These are phyloP conservation scores for Tricholoma saponaceum DNA, from an alignment of 768 basidiomycete species.

Conservation along the genomic window DNA sequence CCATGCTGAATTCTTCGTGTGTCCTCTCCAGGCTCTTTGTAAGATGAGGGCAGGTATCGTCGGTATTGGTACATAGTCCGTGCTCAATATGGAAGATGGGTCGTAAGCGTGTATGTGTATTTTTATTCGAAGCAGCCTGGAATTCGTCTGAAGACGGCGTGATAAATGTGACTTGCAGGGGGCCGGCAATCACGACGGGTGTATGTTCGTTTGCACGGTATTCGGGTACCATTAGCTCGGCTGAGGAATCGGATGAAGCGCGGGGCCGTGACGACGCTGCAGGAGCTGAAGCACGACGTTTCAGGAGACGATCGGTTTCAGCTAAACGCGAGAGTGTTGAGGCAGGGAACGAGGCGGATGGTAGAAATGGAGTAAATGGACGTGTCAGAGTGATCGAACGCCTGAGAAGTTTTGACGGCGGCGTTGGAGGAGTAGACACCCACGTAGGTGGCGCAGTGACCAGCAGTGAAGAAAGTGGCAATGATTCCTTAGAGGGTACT, in stretches of 20 bases:
- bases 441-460: constrained; percentile 42
- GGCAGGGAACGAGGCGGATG: constrained; percentile 46
- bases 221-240: neutral
- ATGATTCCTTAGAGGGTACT: constrained; percentile 15
- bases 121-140: neutral
- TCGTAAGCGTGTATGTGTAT: constrained; percentile 14
- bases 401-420: constrained; percentile 40
- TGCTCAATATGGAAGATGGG: constrained; percentile 31
- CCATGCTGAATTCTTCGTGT: constrained; percentile 18
- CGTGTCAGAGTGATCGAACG: constrained; percentile 32
- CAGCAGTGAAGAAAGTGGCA: constrained; percentile 3
- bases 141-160: constrained; percentile 1
- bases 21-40: constrained; percentile 12
- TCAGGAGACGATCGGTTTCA: constrained; percentile 21
- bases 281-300: constrained; percentile 42
- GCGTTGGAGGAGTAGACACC: constrained; percentile 58
- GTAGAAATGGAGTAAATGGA: constrained; percentile 28
- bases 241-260: constrained; percentile 14
- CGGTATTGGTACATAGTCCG: constrained; percentile 24
- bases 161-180: neutral
- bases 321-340: constrained; percentile 26
- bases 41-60: constrained; percentile 19
- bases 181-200: neutral
- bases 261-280: constrained; percentile 22
- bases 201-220: neutral